A percentile compares a stretch with the other conserved stretches of the same genome.
phyloP scores from a whole-genome alignment of 2,329 filamentous ascomycete genomes.

The Colletotrichum eremochloae region DNA sequence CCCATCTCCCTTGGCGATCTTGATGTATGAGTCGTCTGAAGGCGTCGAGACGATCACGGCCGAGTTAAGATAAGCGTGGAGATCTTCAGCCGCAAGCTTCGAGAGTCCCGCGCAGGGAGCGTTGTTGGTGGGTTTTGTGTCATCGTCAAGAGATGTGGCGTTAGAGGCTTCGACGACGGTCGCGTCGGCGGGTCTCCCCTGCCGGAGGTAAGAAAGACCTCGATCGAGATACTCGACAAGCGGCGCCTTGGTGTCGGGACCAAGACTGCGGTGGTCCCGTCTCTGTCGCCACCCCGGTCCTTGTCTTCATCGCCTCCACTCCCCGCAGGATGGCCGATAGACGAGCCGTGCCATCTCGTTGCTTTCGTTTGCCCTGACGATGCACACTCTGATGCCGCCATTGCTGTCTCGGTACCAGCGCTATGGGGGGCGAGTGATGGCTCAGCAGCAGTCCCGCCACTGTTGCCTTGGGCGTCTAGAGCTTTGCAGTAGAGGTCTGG shows the following conservation, averaged over 20 bases:
- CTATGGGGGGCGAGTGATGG: conserved; percentile 19
- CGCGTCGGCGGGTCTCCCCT: conserved; percentile 39
- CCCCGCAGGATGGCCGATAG: conserved; percentile 15
- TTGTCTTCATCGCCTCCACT: background rate
- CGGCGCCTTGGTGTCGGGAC: conserved; percentile 59
- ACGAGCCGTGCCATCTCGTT: conserved; percentile 14
- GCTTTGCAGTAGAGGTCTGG: conserved; percentile 62
- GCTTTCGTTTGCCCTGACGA: conserved; percentile 52
- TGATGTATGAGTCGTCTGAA: conserved; percentile 42
- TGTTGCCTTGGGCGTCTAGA: conserved; percentile 51
- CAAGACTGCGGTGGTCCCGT: conserved; percentile 17
- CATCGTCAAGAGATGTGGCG: background rate
- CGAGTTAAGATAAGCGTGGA: conserved; percentile 45
- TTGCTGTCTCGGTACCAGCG: conserved; percentile 4
- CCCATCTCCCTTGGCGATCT: conserved; percentile 44
- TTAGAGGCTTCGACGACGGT: background rate
- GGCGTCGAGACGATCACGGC: conserved; percentile 6
- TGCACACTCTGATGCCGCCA: conserved; percentile 32
- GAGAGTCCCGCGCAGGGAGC: conserved; percentile 45
- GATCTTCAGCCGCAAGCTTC: conserved; percentile 49
- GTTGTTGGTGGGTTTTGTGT: conserved; percentile 36
- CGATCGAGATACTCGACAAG: conserved; percentile 64
- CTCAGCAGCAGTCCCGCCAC: conserved; percentile 17
- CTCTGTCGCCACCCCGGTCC: conserved; percentile 15
- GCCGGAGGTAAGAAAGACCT: conserved; percentile 60